Conservation (phyloP, 2,329 filamentous ascomycete genomes). For the Fusarium palustre region DNA sequence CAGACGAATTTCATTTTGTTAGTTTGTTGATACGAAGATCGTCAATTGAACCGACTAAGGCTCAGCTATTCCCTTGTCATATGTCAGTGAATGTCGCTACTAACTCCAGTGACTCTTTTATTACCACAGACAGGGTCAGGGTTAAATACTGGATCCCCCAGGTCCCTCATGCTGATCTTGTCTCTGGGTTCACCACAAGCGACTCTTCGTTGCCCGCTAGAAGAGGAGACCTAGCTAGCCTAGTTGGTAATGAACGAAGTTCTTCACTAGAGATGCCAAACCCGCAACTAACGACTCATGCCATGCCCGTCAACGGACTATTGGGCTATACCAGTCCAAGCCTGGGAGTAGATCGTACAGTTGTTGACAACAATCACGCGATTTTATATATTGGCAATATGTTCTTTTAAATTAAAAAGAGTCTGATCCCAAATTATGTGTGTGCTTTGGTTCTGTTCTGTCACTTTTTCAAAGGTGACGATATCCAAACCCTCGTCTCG, state of each 20-base stretch:
- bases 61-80: slow-evolving; percentile 1
- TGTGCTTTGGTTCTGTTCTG: neutral
- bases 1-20: neutral
- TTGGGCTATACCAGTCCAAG: slow-evolving; percentile 19
- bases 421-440: neutral
- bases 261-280: slow-evolving; percentile 1
- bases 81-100: slow-evolving; percentile 14
- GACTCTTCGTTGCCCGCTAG: neutral
- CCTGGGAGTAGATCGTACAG: slow-evolving; percentile 6
- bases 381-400: slow-evolving; percentile 27
- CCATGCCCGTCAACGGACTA: slow-evolving; percentile 18
- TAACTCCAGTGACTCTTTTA: neutral
- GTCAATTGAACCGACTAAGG: neutral
- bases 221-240: too few species aligned
- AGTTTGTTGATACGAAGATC: neutral
- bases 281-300: slow-evolving; percentile 36
- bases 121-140: neutral
- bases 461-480: neutral
- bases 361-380: slow-evolving; percentile 4
- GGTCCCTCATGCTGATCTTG: slow-evolving; percentile 16
- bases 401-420: slow-evolving; percentile 23
- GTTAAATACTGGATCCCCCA: slow-evolving; percentile 14
- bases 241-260: neutral
- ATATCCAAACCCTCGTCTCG: neutral
- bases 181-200: neutral